Base-by-base conservation (phyloP, 2,329 filamentous ascomycete species). In the Achaetomium macrosporum region DNA sequence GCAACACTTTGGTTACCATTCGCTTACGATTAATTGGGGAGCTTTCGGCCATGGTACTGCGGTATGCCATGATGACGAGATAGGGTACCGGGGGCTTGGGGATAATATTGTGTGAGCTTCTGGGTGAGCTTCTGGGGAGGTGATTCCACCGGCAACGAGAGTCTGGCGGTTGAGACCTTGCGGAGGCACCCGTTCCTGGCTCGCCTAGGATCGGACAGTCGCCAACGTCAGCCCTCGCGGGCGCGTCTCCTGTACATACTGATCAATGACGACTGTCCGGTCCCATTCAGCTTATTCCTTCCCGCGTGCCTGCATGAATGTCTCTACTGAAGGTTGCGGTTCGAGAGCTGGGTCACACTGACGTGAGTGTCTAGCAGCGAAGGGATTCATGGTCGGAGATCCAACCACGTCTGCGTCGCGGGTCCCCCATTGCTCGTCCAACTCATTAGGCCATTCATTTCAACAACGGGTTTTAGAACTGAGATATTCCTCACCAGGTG, bases 231-330 rank as follows among this genome's bases (percentile, higher is more conserved):
- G 36, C 20, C 29, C 11, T 40, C 41, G 20, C 16, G 16, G 16
- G 33, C 42, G 19, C 33, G 43, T 44, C 44, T 42, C 47, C 42
- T 56, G 54, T 56, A 56, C 25, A 48, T 53, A 56, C 44, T 43
- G 50, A 43, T 44, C 42, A 53, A 50, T 56, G 43, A 50, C 42
- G 42, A 50, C 17, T 40, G 40, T 50, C 44, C 29, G n/a, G 17
- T 42, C 31, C 29, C 31, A 20, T 25, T 25, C 25, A 25, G 4
- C 25, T 4, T 25, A 4, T 25, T 41, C 16, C 39, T 17, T 15
- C n/a, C 2, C 31, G 4, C 4, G 25, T 25, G 25, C 25, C 25
- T 7, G 25, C 25, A 25, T 25, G 25, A 25, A 25, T 25, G 25
- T 25, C 25, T 7, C 25, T n/a, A n/a, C n/a, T 25, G 4, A 25